Evolutionary conservation across 306 rosid genomes (phyloP), one percentile per base, ranked within the genome.

Genomic region (Cyclanthera cordifolia): DNA sequence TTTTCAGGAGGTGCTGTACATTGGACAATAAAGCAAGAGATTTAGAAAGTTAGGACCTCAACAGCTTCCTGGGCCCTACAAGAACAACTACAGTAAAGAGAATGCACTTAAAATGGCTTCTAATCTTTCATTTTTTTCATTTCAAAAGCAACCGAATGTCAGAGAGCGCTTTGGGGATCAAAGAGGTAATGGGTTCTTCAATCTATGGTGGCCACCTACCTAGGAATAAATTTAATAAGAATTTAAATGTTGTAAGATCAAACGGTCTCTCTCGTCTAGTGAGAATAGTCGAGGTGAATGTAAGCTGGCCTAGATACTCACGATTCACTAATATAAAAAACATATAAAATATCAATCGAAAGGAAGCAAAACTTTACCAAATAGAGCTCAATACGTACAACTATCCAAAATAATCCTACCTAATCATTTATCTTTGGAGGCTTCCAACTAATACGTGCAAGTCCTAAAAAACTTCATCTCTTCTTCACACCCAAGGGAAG

Each of bases 1-100:
- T 84, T 93, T 76, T 86, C 91, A 64, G 85, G 74, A 83, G 95
- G 88, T 71, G 85, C 96, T 89, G 91, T 23, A 72, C 76, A 37
- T 71, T 55, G 75, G 86, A 80, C 63, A 45, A 70, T 48, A 70
- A 53, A 78, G 64, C 27, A 51, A 45, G 19, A 57, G 47, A 25
- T 19, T 51, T 27, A 54, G 59, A 63, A 72, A 37, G 8, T 28
- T 47, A 24, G 41, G 53, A 51, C 49, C 6, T n/a, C 14, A 69
- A 67, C 15, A n/a, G 11, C 21, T 48, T 30, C 11, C 20, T 70
- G 25, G 15, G 8, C 61, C 21, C 41, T 39, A 34, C 25, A 3
- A 70, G 11, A 21, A 13, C 13, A 67, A 6, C 54, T 45, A 4
- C 32, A 41, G 13, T 39, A 39, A 30, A 21, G 4, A 63, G 51